Percentiles rank a stretch among this genome's conserved stretches.
These are phyloP conservation scores for Pleurotus giganteus DNA, from an alignment of 768 basidiomycete genomes.

Conservation along the genomic window DNA sequence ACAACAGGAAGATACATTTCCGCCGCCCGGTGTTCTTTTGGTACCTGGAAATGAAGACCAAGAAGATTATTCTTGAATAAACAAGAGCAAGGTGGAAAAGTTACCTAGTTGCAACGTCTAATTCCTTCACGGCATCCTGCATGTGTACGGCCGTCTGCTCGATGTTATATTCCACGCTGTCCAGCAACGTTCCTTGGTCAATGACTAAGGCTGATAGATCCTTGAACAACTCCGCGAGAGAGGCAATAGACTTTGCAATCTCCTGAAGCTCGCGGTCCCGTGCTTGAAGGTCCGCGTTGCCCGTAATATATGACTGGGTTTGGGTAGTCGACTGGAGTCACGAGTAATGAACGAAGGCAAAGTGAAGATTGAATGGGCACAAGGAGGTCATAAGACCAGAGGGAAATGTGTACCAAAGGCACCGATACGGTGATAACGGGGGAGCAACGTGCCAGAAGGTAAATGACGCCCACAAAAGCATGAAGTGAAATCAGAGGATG, in stretches of 20 bases:
- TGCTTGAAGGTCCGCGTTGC: slow-evolving; percentile 38
- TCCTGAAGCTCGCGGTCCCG: slow-evolving; percentile 75
- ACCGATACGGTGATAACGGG: slow-evolving; percentile 7
- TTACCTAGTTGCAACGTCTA: slow-evolving; percentile 79
- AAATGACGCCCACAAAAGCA: not conserved
- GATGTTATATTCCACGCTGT: slow-evolving; percentile 97
- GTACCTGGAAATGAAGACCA: slow-evolving; percentile 51
- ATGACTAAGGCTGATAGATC: slow-evolving; percentile 92
- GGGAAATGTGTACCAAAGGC: not conserved
- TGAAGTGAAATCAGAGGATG: slow-evolving; percentile 2
- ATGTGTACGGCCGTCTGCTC: slow-evolving; percentile 85
- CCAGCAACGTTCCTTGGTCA: slow-evolving; percentile 95
- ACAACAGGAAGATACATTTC: slow-evolving; percentile 88
- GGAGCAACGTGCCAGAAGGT: slow-evolving; percentile 7
- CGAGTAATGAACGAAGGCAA: slow-evolving; percentile 19
- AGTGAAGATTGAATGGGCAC: not conserved
- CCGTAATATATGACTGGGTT: slow-evolving; percentile 34
- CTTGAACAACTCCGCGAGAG: slow-evolving; percentile 93
- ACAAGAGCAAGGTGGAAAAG: slow-evolving; percentile 23
- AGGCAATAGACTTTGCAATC: slow-evolving; percentile 89
- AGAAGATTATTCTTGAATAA: not conserved
- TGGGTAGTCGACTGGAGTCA: slow-evolving; percentile 34
- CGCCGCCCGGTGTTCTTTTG: slow-evolving; percentile 92
- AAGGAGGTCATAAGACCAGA: not conserved
- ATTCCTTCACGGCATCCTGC: slow-evolving; percentile 80